These are phyloP conservation scores for Thelephora ganbajun DNA, from an alignment of 768 basidiomycete genomes.

Conservation along the genomic window DNA sequence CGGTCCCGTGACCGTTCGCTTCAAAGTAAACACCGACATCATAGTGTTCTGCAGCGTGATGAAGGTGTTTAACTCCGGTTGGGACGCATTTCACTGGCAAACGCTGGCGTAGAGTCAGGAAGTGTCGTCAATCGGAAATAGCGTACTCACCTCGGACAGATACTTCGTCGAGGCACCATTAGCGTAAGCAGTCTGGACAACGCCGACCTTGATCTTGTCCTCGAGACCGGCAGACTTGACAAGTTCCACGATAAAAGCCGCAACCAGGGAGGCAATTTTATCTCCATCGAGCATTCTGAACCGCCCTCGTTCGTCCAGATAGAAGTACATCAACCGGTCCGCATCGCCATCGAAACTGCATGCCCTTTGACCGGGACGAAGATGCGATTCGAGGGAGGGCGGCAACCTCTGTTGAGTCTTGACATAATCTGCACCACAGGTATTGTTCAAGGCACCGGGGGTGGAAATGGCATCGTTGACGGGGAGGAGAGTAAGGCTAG, in stretches of 20 bases:
- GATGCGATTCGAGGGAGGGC: slow-evolving; percentile 47
- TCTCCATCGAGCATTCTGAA: slow-evolving; percentile 97
- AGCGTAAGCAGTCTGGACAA: slow-evolving; percentile 97
- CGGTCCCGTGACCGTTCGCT: slow-evolving; percentile 97
- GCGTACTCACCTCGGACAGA: slow-evolving; percentile 50
- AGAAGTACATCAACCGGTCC: slow-evolving; percentile 93
- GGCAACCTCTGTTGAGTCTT: slow-evolving; percentile 87
- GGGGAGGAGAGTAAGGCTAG: slow-evolving; percentile 46
- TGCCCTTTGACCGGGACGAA: slow-evolving; percentile 64
- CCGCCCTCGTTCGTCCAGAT: slow-evolving; percentile 57
- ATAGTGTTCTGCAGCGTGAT: slow-evolving; percentile 91
- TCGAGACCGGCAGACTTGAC: slow-evolving; percentile 79
- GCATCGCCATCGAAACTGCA: slow-evolving; percentile 97
- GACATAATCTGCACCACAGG: slow-evolving; percentile 93
- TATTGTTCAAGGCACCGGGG: slow-evolving; percentile 64
- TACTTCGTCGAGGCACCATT: slow-evolving; percentile 96
- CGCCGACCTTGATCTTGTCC: slow-evolving; percentile 67
- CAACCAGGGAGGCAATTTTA: slow-evolving; percentile 91
- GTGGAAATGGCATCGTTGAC: slow-evolving; percentile 56
- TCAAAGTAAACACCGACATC: slow-evolving; percentile 98
- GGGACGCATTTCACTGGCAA: slow-evolving; percentile 90
- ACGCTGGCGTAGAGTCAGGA: slow-evolving; percentile 31
- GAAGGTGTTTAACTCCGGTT: slow-evolving; percentile 96
- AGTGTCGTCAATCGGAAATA: neutral
- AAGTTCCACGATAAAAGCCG: slow-evolving; percentile 84